Conservation (phyloP, 768 basidiomycete species). For the Lyophyllum decastes region DNA sequence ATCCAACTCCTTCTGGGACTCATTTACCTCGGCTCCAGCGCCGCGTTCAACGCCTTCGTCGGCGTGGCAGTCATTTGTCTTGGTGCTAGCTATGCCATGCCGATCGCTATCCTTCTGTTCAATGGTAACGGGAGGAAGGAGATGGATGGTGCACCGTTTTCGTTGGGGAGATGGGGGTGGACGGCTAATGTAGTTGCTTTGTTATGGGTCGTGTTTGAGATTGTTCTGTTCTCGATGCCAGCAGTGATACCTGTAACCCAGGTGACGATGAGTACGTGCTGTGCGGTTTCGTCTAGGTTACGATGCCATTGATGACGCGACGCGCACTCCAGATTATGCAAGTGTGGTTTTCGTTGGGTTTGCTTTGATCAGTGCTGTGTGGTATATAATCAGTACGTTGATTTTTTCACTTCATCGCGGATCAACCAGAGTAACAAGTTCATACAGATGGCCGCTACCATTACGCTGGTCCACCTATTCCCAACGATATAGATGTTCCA, state of each 20-base stretch:
- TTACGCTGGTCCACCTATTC: slow-evolving; percentile 45
- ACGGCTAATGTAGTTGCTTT: slow-evolving; percentile 53
- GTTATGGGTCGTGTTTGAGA: slow-evolving; percentile 61
- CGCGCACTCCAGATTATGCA: slow-evolving; percentile 52
- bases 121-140: slow-evolving; percentile 38
- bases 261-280: slow-evolving; percentile 45
- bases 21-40: slow-evolving; percentile 17
- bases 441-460: slow-evolving; percentile 41
- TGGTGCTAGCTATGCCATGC: slow-evolving; percentile 64
- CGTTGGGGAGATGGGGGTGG: slow-evolving; percentile 45
- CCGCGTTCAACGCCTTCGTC: slow-evolving; percentile 45
- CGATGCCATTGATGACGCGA: neutral
- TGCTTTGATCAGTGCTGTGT: slow-evolving; percentile 53
- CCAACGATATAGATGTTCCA: slow-evolving; percentile 5
- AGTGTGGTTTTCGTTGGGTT: slow-evolving; percentile 70
- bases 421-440: slow-evolving; percentile 20
- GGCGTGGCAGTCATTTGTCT: slow-evolving; percentile 69
- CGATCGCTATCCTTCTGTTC: slow-evolving; percentile 52
- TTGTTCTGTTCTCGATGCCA: slow-evolving; percentile 71
- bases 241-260: slow-evolving; percentile 56
- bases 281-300: neutral
- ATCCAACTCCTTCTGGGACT: slow-evolving; percentile 38
- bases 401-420: neutral
- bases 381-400: slow-evolving; percentile 59
- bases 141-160: slow-evolving; percentile 52